A percentile compares a stretch with the other conserved stretches of the same genome.
These are phyloP conservation scores for Colletotrichum chrysophilum DNA, from an alignment of 2,329 filamentous ascomycete genomes.

Conservation along the genomic window DNA sequence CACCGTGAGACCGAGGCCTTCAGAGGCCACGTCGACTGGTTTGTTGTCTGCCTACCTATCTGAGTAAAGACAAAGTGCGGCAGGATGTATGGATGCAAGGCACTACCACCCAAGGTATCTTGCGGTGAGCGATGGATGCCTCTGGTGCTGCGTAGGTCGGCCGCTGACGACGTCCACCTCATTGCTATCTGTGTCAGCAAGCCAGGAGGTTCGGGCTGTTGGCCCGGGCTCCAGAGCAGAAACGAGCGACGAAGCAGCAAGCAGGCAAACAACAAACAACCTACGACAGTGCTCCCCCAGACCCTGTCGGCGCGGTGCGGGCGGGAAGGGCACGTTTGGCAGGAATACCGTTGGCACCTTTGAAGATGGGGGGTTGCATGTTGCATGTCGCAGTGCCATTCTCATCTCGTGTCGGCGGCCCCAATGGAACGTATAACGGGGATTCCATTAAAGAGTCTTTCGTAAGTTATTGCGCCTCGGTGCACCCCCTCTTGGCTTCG, in stretches of 20 bases:
- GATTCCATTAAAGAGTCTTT: not conserved
- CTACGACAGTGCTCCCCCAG: not conserved
- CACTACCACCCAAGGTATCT: not conserved
- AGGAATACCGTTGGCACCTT: not conserved
- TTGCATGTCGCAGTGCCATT: not conserved
- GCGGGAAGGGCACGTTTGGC: not conserved
- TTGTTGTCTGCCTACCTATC: not conserved
- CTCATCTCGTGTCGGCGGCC: not conserved
- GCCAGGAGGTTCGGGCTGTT: not conserved
- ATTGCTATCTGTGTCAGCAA: not conserved
- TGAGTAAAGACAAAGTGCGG: not conserved
- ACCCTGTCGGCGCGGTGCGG: not conserved
- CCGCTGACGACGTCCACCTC: not conserved
- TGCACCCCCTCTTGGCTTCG: not conserved
- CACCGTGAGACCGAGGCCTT: not conserved
- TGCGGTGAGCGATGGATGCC: not conserved
- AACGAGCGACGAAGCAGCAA: not conserved
- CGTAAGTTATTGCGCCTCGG: not conserved
- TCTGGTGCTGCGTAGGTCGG: not conserved
- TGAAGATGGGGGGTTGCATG: not conserved
- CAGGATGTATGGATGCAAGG: not conserved
- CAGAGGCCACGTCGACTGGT: not conserved
- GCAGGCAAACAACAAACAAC: not conserved
- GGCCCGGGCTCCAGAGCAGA: not conserved
- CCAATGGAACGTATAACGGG: not conserved